Evolutionary conservation across 768 basidiomycete species (phyloP), one percentile per base, ranked within the genome.

Genomic region (Macrolepiota fuliginosa): DNA sequence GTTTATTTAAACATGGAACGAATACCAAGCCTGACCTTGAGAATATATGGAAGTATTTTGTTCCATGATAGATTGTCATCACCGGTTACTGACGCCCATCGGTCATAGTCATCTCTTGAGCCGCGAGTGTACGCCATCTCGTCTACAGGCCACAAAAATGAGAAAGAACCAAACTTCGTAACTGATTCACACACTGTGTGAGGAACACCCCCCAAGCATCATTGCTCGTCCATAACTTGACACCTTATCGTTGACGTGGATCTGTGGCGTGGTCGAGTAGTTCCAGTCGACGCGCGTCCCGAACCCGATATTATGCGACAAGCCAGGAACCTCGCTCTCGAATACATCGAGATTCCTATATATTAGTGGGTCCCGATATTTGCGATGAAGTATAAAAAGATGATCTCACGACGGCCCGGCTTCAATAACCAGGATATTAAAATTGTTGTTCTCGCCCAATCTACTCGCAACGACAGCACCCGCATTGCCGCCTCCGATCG

Each of bases 131-230:
- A 62, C 2, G 39, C 25, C 62, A 62, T 58, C 7, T 17, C 39
- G 19, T 62, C 62, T 62, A 36, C 29, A 32, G 11, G 54, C 12
- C 19, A 15, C 1, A n/a, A 22, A 35, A 50, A 13, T 36, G 35
- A 24, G 11, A 25, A 22, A 22, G 0, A 7, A 3, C 3, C 1
- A n/a, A 45, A 19, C 4, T 12, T 9, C n/a, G 42, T 6, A 45
- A 22, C 13, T 45, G 7, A 6, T 45, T 5, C 10, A 52, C 55
- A 22, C n/a, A 72, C 72, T 72, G 42, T 69, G 66, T n/a, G 68
- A 66, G 22, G 64, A 69, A 29, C 63, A 65, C 22, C 74, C 74
- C 7, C 74, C 74, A 1, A 76, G 59, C 29, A 71, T 57, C 45
- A 63, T 62, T 0, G 73, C 74, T 9, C 73, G 58, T 4, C 69